These are phyloP conservation scores for Pseudogymnoascus sp. DNA, from an alignment of 2,329 filamentous ascomycete genomes.

Conservation along the genomic window DNA sequence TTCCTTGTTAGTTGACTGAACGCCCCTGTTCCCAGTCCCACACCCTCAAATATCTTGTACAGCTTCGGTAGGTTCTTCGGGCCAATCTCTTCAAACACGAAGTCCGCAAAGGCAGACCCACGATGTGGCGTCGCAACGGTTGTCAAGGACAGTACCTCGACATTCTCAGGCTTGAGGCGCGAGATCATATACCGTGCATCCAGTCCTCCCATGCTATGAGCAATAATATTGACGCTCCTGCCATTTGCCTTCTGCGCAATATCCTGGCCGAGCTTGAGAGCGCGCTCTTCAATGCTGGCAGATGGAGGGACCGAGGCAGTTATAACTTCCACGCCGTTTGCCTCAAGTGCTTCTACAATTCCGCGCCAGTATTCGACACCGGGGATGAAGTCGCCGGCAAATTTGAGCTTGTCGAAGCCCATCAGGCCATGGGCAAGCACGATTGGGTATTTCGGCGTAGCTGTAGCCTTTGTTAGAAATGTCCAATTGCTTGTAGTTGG, in stretches of 20 bases:
- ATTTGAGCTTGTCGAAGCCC: slow-evolving; percentile 50
- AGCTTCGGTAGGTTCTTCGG: slow-evolving; percentile 42
- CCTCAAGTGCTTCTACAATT: slow-evolving; percentile 47
- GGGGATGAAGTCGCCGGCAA: slow-evolving; percentile 42
- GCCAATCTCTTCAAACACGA: slow-evolving; percentile 39
- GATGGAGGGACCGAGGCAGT: slow-evolving; percentile 54
- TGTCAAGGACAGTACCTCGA: slow-evolving; percentile 35
- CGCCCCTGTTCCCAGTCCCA: slow-evolving; percentile 49
- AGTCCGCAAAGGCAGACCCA: slow-evolving; percentile 43
- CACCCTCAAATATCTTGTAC: slow-evolving; percentile 41
- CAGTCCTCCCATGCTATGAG: slow-evolving; percentile 60
- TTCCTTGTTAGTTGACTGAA: slow-evolving; percentile 51
- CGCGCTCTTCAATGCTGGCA: slow-evolving; percentile 51
- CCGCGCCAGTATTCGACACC: slow-evolving; percentile 57
- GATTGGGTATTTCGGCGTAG: slow-evolving; percentile 49
- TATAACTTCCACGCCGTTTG: slow-evolving; percentile 47
- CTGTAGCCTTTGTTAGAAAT: slow-evolving; percentile 20
- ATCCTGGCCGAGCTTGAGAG: slow-evolving; percentile 45
- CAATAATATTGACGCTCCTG: slow-evolving; percentile 65
- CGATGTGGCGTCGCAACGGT: slow-evolving; percentile 32
- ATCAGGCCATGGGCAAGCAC: slow-evolving; percentile 58
- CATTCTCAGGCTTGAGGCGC: slow-evolving; percentile 36
- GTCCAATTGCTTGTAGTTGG: background rate
- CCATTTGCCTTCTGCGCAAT: slow-evolving; percentile 40
- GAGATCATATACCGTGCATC: slow-evolving; percentile 59